Base-by-base conservation (phyloP, 257 asterid species). In the Solanum sitiens region DNA sequence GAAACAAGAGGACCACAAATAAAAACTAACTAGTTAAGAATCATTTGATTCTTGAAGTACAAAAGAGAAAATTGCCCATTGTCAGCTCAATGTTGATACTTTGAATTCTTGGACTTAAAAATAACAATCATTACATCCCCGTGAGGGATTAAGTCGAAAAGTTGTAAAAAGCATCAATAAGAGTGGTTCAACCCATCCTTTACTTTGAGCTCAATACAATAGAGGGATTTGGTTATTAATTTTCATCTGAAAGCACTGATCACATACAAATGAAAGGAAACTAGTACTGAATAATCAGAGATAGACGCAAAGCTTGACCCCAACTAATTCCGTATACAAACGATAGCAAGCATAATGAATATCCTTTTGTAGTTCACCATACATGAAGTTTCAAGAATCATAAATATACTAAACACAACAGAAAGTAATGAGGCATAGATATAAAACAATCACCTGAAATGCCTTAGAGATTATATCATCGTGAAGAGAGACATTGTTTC, bases 401-500 rank as follows among this genome's bases (percentile, higher is more conserved):
- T 70, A 23, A 7, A 70, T 45, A 3, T 16, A 42, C 11, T 70
- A 45, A 70, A 11, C 67, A 70, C 18, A 44, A 86, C 65, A 25
- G n/a, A 2, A 47, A 71, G 32, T 9, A 47, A 86, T 12, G 25
- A 47, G 5, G 53, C 63, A 53, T 6, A 71, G 23, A 71, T n/a
- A 44, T 56, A 45, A 50, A 27, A 18, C 5, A 37, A 37, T 86
- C 85, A 90, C 93, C 94, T 90, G 94, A 89, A 90, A 92, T 5
- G 92, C 91, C 91, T 92, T 92, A 11, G 93, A 90, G 56, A 92
- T 87, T 32, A 90, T 91, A 73, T 92, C 91, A 50, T 90, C 91
- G 20, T 91, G 98, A 87, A 94, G 94, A 47, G 96, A 93, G 44
- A 96, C 98, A 86, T 95, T 94, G 87, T 93, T 96, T 83, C 95